phyloP scores from a whole-genome alignment of 306 rosid genomes.

The Vachellia collinsii region DNA sequence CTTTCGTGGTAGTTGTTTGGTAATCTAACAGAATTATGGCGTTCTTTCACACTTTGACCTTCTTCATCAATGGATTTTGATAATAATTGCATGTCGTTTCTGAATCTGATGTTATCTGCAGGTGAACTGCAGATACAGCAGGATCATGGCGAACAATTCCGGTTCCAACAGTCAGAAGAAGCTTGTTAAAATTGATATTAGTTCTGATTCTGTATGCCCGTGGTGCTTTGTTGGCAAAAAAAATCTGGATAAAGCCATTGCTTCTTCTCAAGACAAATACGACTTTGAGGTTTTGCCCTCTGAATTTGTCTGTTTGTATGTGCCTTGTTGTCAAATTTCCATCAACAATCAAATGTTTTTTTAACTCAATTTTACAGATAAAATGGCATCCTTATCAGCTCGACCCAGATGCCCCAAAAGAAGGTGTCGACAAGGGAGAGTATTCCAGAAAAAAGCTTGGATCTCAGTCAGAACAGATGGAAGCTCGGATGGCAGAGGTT shows the following conservation, averaged over 20 bases:
- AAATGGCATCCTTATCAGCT: slow-evolving; percentile 93
- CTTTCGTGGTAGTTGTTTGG: slow-evolving; percentile 6
- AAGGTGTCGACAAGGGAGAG: slow-evolving; percentile 71
- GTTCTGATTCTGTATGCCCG: slow-evolving; percentile 87
- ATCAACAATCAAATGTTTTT: not conserved
- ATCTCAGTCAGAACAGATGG: slow-evolving; percentile 57
- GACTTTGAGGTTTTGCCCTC: slow-evolving; percentile 64
- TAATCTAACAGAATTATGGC: slow-evolving; percentile 12
- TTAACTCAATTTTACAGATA: slow-evolving; percentile 50
- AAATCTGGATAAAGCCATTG: slow-evolving; percentile 82
- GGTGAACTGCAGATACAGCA: slow-evolving; percentile 43
- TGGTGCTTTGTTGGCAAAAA: slow-evolving; percentile 91
- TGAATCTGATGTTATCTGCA: slow-evolving; percentile 25
- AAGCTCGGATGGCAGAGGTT: slow-evolving; percentile 85
- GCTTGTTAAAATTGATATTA: slow-evolving; percentile 65
- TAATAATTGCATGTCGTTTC: slow-evolving; percentile 10
- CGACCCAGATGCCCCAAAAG: slow-evolving; percentile 76
- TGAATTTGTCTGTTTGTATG: not conserved
- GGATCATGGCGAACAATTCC: slow-evolving; percentile 60
- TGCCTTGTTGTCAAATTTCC: not conserved
- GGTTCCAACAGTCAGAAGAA: slow-evolving; percentile 51
- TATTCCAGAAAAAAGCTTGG: slow-evolving; percentile 67
- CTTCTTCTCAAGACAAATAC: slow-evolving; percentile 63
- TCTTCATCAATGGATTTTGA: not conserved
- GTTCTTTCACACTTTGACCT: not conserved